phyloP scores from a whole-genome alignment of 148 eudicot genomes.

The Bassia scoparia region DNA sequence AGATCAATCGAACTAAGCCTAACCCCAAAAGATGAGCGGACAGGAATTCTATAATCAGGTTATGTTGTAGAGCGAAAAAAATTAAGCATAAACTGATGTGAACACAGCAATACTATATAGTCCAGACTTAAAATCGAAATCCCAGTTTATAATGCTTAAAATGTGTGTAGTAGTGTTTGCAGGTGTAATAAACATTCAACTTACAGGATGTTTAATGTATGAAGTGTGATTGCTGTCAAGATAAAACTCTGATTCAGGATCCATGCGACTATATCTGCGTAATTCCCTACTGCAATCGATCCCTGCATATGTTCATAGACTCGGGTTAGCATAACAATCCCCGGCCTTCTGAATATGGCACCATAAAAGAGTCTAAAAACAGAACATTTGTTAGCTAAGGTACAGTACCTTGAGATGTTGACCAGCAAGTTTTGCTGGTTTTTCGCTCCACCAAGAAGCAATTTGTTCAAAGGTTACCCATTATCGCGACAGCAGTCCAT shows the following conservation, averaged over 20 bases:
- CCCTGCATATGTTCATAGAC: slow-evolving; percentile 49
- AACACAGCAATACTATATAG: too few relatives aligned
- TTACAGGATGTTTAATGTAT: slow-evolving; percentile 75
- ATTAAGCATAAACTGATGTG: too few relatives aligned
- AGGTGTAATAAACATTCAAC: slow-evolving; percentile 19
- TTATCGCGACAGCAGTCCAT: slow-evolving; percentile 73
- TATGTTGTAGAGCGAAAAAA: too few relatives aligned
- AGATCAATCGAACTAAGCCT: too few relatives aligned
- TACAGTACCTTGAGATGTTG: slow-evolving; percentile 58
- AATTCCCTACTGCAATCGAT: slow-evolving; percentile 62
- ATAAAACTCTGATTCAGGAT: slow-evolving; percentile 69
- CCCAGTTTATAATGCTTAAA: too few relatives aligned
- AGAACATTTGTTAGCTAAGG: background rate
- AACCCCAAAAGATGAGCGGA: too few relatives aligned
- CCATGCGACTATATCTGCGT: slow-evolving; percentile 95
- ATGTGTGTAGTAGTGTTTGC: too few relatives aligned
- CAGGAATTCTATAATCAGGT: too few relatives aligned
- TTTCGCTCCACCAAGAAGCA: slow-evolving; percentile 94
- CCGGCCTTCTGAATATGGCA: too few relatives aligned
- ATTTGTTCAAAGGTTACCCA: slow-evolving; percentile 75
- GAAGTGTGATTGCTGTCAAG: slow-evolving; percentile 57
- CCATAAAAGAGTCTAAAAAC: too few relatives aligned
- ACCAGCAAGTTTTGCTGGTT: slow-evolving; percentile 91
- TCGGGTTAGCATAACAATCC: slow-evolving; percentile 5
- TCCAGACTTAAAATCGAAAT: too few relatives aligned